Evolutionary conservation across 345 rosid species (phyloP).

Genomic region (Citrus trifoliata): DNA sequence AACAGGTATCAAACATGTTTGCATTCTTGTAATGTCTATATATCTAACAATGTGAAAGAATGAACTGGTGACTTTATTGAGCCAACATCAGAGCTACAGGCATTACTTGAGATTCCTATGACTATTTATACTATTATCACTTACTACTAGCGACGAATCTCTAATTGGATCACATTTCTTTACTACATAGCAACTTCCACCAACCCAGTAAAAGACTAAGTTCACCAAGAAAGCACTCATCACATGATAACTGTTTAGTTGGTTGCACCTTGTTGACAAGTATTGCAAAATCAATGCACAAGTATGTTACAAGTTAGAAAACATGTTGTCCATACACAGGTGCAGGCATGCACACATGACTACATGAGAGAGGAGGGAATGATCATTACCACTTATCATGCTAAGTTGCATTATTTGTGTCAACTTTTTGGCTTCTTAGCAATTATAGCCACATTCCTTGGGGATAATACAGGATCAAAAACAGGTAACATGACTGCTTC

Average conservation of each 20-base stretch:
- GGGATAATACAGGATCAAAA: conserved; percentile 80
- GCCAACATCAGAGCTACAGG: too few relatives aligned
- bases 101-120: too few relatives aligned
- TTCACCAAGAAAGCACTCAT: too few relatives aligned
- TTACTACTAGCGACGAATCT: too few relatives aligned
- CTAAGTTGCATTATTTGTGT: not conserved
- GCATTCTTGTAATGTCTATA: not conserved
- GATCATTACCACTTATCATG: conserved; percentile 3
- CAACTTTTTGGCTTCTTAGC: conserved; percentile 45
- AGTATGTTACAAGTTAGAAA: not conserved
- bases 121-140: too few relatives aligned
- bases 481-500: conserved; percentile 73
- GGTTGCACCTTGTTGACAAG: too few relatives aligned
- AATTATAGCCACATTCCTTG: conserved; percentile 83
- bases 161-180: too few relatives aligned
- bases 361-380: not conserved
- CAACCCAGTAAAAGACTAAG: too few relatives aligned
- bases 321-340: too few relatives aligned
- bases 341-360: not conserved
- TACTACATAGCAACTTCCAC: too few relatives aligned
- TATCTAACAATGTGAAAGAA: not conserved
- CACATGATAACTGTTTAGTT: too few relatives aligned
- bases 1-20: not conserved
- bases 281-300: too few relatives aligned
- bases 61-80: not conserved